phyloP scores from a whole-genome alignment of 2,329 filamentous ascomycete species.

The Salinomyces thailandicus region DNA sequence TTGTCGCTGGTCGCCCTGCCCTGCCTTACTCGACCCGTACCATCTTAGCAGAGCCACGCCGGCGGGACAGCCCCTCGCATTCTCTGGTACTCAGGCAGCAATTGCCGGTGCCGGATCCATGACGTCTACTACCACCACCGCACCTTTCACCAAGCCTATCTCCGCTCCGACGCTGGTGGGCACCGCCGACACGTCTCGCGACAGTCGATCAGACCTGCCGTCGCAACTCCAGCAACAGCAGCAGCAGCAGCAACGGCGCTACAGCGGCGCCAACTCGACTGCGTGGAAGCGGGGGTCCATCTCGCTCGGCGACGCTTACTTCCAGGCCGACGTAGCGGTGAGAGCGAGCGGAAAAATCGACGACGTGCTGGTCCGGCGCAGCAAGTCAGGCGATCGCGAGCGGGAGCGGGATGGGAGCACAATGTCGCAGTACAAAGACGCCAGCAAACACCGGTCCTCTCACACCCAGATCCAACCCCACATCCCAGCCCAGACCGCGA shows the following conservation, averaged over 20 bases:
- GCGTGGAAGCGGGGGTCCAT: slow-evolving; percentile 9
- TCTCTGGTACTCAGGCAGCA: no score
- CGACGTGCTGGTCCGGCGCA: slow-evolving; percentile 3
- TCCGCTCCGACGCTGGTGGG: slow-evolving; percentile 1
- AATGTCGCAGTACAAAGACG: slow-evolving; percentile 12
- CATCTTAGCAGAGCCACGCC: no score
- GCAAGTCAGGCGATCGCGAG: slow-evolving; percentile 6
- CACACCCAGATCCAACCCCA: no score
- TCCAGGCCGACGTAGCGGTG: slow-evolving; percentile 6
- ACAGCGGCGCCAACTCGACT: no score
- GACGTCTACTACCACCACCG: neutral
- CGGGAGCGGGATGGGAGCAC: no score
- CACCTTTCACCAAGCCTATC: neutral
- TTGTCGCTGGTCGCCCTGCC: no score
- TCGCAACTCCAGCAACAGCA: slow-evolving; percentile 2
- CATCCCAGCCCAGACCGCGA: no score
- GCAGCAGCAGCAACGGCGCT: no score
- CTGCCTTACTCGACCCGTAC: no score
- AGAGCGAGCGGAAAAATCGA: slow-evolving; percentile 4
- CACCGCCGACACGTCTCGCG: slow-evolving; percentile 4
- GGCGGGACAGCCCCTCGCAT: no score
- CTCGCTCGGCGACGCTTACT: slow-evolving; percentile 8
- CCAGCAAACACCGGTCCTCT: slow-evolving; percentile 26
- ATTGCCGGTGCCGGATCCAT: slow-evolving; percentile 3
- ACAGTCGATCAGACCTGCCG: slow-evolving; percentile 3